A percentile compares a stretch with the other conserved stretches of the same genome.
Evolutionary conservation across 108 stramenopile genomes (phyloP).

Genomic region (Cyclotella cryptica): DNA sequence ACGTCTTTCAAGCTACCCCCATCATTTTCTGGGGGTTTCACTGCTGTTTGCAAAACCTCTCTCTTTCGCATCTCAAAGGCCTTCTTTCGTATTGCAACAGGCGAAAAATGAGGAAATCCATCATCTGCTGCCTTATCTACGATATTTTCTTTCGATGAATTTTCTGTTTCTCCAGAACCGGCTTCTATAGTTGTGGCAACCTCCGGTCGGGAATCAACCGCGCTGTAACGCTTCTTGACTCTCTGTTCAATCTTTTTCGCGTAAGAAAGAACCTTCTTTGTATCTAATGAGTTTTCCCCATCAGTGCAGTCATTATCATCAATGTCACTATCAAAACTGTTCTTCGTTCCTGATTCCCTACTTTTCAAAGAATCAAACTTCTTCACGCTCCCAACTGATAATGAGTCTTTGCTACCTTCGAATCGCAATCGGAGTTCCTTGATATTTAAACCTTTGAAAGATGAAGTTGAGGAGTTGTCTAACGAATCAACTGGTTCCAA

Average conservation of each 20-base stretch:
- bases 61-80: conserved; percentile 27
- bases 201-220: background rate
- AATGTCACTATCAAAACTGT: conserved; percentile 30
- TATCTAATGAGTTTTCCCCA: conserved; percentile 35
- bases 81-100: conserved; percentile 25
- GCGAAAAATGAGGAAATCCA: conserved; percentile 8
- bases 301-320: conserved; percentile 25
- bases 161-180: conserved; percentile 18
- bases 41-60: background rate
- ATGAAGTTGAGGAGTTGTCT: background rate
- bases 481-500: background rate
- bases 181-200: conserved; percentile 13
- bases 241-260: conserved; percentile 23
- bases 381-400: background rate
- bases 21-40: background rate
- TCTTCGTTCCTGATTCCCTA: conserved; percentile 25
- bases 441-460: conserved; percentile 13
- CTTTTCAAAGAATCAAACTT: conserved; percentile 16
- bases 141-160: conserved; percentile 39
- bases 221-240: background rate
- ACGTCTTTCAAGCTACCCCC: conserved; percentile 3
- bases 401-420: conserved; percentile 19
- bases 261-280: conserved; percentile 34
- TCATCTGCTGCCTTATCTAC: background rate
- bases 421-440: conserved; percentile 30